phyloP scores from a whole-genome alignment of 2,329 filamentous ascomycete species.

The Cercospora sesami region DNA sequence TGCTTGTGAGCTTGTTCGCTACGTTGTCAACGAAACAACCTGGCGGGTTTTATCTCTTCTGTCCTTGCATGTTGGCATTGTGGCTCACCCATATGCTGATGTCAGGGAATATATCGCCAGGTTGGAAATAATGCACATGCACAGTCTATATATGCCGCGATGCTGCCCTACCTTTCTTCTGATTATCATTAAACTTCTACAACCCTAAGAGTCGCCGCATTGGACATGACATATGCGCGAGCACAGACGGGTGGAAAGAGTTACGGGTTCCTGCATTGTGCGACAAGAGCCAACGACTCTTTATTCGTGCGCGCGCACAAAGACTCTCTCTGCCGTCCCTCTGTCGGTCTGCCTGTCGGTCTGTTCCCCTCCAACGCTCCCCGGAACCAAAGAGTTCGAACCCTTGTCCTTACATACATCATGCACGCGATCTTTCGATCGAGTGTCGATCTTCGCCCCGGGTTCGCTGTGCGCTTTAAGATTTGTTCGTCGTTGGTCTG shows the following conservation, averaged over 20 bases:
- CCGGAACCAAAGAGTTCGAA: not conserved
- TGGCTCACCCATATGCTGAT: not conserved
- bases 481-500: not conserved
- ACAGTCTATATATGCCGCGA: not conserved
- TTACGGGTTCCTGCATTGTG: conserved; percentile 7
- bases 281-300: not conserved
- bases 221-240: not conserved
- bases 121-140: not conserved
- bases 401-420: not conserved
- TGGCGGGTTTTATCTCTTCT: not conserved
- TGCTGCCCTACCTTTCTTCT: not conserved
- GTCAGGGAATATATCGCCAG: not conserved
- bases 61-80: not conserved
- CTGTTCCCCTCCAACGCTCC: not conserved
- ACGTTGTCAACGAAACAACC: not conserved
- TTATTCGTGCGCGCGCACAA: not conserved
- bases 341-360: not conserved
- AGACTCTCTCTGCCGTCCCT: not conserved
- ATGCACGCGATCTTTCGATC: conserved; percentile 1
- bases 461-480: not conserved
- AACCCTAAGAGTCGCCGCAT: not conserved
- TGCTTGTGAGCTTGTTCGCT: not conserved
- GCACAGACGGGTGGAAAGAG: not conserved
- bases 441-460: not conserved
- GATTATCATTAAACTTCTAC: not conserved